Percentiles rank a stretch among this genome's conserved stretches.
phyloP scores from a whole-genome alignment of 257 asterid species.

The Solanum sejunctum region DNA sequence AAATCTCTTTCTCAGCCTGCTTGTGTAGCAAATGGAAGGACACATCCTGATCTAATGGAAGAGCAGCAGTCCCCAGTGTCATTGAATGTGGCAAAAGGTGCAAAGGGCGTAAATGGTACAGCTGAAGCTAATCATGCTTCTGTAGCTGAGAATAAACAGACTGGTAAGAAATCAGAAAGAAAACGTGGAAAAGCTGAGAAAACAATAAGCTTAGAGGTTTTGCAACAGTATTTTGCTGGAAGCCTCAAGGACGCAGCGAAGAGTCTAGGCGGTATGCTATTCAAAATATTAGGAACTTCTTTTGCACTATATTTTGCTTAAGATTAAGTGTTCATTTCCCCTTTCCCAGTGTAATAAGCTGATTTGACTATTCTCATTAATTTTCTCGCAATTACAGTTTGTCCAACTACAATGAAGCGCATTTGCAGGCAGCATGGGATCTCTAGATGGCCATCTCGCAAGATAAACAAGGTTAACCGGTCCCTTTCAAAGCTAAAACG shows the following conservation, averaged over 20 bases:
- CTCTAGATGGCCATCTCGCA: conserved; percentile 95
- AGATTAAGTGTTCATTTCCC: background rate
- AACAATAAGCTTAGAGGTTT: conserved; percentile 79
- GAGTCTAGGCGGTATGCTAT: conserved; percentile 79
- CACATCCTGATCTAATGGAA: conserved; percentile 25
- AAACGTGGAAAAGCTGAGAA: conserved; percentile 89
- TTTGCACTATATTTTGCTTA: background rate
- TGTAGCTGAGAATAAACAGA: conserved; percentile 24
- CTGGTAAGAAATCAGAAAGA: conserved; percentile 57
- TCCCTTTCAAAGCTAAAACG: conserved; percentile 71
- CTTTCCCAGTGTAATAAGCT: background rate
- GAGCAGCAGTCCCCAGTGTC: conserved; percentile 17
- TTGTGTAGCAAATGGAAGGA: conserved; percentile 22
- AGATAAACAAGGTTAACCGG: conserved; percentile 89
- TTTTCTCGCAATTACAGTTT: conserved; percentile 36
- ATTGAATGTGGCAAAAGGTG: conserved; percentile 18
- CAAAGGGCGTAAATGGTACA: conserved; percentile 18
- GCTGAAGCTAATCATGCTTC: conserved; percentile 20
- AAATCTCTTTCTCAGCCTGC: conserved; percentile 30
- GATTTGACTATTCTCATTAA: background rate
- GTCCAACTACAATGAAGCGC: conserved; percentile 93
- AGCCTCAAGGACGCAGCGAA: conserved; percentile 91
- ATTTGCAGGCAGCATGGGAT: conserved; percentile 93
- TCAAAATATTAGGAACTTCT: background rate
- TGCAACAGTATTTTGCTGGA: conserved; percentile 83